phyloP scores from a whole-genome alignment of 164 flowering plant species.

The Litsea cubeba region DNA sequence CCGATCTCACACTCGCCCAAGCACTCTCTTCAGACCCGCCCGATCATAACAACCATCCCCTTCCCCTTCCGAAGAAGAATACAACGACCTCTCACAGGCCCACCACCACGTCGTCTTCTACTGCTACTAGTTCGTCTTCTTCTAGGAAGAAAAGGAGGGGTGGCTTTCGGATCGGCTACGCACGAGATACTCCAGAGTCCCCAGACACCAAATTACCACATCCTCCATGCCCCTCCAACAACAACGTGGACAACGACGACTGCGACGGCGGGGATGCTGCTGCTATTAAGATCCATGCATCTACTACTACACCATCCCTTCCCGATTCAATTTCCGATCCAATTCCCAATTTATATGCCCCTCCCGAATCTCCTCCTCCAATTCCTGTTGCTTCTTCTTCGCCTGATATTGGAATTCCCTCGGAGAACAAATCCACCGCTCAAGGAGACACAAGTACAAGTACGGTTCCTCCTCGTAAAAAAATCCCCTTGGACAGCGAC shows the following conservation, averaged over 20 bases:
- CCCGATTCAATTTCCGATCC: neutral
- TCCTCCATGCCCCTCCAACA: neutral
- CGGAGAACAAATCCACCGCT: no score
- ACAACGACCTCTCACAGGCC: neutral
- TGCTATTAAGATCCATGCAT: neutral
- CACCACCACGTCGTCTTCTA: neutral
- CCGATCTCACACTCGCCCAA: slow-evolving; percentile 56
- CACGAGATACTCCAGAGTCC: slow-evolving; percentile 23
- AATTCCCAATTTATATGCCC: neutral
- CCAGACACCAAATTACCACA: neutral
- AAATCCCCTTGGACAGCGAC: no score
- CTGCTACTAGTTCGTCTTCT: slow-evolving; percentile 21
- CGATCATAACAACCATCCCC: neutral
- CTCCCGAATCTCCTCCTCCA: neutral
- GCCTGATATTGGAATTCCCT: no score
- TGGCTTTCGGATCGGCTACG: slow-evolving; percentile 64
- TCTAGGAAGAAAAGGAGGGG: slow-evolving; percentile 59
- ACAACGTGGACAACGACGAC: neutral
- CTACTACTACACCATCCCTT: neutral
- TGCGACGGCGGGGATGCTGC: neutral
- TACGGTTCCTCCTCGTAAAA: no score
- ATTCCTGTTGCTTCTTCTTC: neutral
- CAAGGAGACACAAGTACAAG: no score
- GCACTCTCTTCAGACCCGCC: slow-evolving; percentile 12
- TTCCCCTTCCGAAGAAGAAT: neutral